Conservation (phyloP, 2,329 filamentous ascomycete genomes). For the Apiospora malaysiana region DNA sequence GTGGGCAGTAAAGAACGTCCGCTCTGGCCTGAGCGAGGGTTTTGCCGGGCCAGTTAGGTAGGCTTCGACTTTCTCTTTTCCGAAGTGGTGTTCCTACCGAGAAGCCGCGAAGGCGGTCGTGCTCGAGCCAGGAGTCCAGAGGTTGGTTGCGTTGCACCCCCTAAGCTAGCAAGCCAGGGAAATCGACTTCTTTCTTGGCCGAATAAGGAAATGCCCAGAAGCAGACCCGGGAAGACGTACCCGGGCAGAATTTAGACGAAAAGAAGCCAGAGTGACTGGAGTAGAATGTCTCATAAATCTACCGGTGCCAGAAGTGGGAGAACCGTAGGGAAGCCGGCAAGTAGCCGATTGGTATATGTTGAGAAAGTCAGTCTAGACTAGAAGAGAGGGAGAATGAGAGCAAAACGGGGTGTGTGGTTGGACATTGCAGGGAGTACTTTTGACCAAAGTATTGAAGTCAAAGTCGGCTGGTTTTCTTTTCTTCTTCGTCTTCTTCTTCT, state of each 20-base stretch:
- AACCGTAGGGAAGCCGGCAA: neutral
- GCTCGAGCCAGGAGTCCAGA: conserved; percentile 1
- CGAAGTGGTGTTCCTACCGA: neutral
- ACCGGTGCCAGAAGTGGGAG: conserved; percentile 2
- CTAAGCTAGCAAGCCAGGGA: neutral
- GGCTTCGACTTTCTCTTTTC: neutral
- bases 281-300: conserved; percentile 17
- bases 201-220: conserved; percentile 4
- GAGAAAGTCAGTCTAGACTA: conserved; percentile 15
- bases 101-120: neutral
- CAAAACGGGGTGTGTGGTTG: conserved; percentile 15
- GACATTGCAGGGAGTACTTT: conserved; percentile 13
- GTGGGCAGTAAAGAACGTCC: neutral
- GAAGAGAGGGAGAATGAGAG: conserved; percentile 19
- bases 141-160: neutral
- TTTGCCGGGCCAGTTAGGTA: neutral
- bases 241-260: neutral
- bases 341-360: conserved; percentile 17
- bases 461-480: neutral
- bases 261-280: conserved; percentile 5
- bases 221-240: neutral
- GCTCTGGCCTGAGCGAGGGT: neutral
- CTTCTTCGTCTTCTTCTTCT: neutral
- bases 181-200: neutral
- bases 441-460: conserved; percentile 17